Evolutionary conservation across 2,329 filamentous ascomycete genomes (phyloP).

Genomic region (Alternaria arbusti): DNA sequence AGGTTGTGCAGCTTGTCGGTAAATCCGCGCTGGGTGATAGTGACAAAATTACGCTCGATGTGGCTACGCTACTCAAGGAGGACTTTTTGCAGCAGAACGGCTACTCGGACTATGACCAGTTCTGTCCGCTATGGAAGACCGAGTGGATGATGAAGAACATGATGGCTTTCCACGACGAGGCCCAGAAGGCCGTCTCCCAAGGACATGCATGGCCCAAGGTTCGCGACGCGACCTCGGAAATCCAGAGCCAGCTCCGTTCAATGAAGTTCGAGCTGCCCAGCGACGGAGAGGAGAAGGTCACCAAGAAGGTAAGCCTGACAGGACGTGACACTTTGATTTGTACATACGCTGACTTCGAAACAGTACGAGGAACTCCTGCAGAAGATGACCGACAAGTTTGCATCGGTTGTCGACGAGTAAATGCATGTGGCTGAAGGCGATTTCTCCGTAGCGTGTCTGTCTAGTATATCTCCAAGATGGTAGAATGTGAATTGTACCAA

Average conservation of each 20-base stretch:
- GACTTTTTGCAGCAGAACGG: conserved; percentile 99
- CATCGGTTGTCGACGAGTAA: conserved; percentile 93
- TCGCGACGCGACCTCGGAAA: conserved; percentile 84
- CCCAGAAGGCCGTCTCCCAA: conserved; percentile 91
- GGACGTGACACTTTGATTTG: neutral
- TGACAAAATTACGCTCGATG: conserved; percentile 97
- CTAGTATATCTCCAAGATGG: conserved; percentile 28
- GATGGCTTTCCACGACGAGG: conserved; percentile 97
- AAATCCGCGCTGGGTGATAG: conserved; percentile 95
- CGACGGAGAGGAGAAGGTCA: conserved; percentile 80
- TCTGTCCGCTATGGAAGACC: conserved; percentile 99
- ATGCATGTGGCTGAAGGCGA: conserved; percentile 51
- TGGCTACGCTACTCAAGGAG: conserved; percentile 91
- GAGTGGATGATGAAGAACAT: conserved; percentile 99
- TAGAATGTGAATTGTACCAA: conserved; percentile 39
- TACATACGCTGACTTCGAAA: conserved; percentile 47
- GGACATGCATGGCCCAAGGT: conserved; percentile 93
- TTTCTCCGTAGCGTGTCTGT: conserved; percentile 36
- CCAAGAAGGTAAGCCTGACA: conserved; percentile 74
- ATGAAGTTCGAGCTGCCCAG: conserved; percentile 97
- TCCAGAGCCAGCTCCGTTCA: conserved; percentile 82
- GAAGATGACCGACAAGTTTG: conserved; percentile 96
- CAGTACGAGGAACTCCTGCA: conserved; percentile 93
- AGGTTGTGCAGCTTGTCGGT: conserved; percentile 97
- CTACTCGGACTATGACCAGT: conserved; percentile 98